Evolutionary conservation across 345 rosid genomes (phyloP), one percentile per base, ranked within the genome.

Genomic region (Euphorbia tirucalli): DNA sequence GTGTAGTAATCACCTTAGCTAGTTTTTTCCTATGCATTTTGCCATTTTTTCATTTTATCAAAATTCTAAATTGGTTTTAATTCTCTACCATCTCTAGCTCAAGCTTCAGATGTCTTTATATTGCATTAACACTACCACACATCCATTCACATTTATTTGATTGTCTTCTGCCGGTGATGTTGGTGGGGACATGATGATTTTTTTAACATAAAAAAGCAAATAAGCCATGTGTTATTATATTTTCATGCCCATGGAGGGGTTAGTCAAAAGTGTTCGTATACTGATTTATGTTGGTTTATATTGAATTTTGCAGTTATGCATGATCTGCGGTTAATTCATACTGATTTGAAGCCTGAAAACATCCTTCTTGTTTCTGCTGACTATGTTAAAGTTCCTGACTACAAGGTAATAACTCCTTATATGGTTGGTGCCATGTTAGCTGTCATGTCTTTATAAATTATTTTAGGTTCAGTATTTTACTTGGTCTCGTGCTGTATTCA

Each of bases 331-430:
- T 78, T 92, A 84, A 87, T 92, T 69, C 97, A 92, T 71, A 92
- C 97, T 0, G 97, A 92, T 77, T 79, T 92, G 79, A 92, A 92
- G 80, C 97, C 97, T 54, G 97, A 92, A 78, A 92, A 92, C 55
- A 82, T 92, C 57, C 93, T 92, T 11, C 74, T 92, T 15, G 91
- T 86, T 67, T 90, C 94, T 25, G 61, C 96, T 0, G 97, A 92
- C 32, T 90, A 87, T 80, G 82, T 86, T 66, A 92, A 89, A 71
- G 84, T 92, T 75, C 91, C 91, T 5, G 96, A 90, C 63, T 86
- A 87, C 83, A 90, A 86, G 93, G 97, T 90, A 75, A 30, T 2
- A 10, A 0, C 35, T 15, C 21, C 11, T n/a, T 56, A 10, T 62
- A 14, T 35, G 10, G 35, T 18, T 46, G 63, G 27, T 61, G n/a